Evolutionary conservation across 495 filamentous ascomycete genomes (phyloP).

Genomic region (Xylaria venustula): DNA sequence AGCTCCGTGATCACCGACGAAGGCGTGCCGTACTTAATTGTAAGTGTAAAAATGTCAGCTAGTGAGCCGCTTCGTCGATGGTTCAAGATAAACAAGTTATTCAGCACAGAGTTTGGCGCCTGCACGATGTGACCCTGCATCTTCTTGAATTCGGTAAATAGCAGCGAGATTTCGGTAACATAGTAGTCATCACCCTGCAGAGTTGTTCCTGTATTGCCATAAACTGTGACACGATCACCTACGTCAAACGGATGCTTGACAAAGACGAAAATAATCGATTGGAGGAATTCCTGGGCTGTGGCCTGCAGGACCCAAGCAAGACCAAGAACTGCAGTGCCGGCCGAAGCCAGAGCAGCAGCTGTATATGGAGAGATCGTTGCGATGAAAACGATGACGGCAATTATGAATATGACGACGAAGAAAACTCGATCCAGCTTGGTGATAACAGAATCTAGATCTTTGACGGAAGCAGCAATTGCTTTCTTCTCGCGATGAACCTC

Average conservation of each 20-base stretch:
- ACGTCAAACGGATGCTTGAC: constrained; percentile 98
- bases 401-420: constrained; percentile 77
- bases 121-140: constrained; percentile 96
- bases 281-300: constrained; percentile 89
- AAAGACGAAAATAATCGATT: constrained; percentile 92
- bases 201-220: constrained; percentile 78
- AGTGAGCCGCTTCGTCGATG: constrained; percentile 86
- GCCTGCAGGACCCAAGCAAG: constrained; percentile 89
- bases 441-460: constrained; percentile 95
- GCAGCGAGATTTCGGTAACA: constrained; percentile 89
- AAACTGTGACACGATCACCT: constrained; percentile 87
- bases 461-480: constrained; percentile 88
- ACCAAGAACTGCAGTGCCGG: constrained; percentile 80
- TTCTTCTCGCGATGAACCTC: constrained; percentile 95
- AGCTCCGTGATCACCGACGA: constrained; percentile 83
- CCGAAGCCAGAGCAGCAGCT: constrained; percentile 76
- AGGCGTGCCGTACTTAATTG: constrained; percentile 86
- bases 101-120: constrained; percentile 91
- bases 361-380: constrained; percentile 87
- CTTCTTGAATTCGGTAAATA: constrained; percentile 98
- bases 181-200: constrained; percentile 90
- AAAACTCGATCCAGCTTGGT: constrained; percentile 85
- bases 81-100: constrained; percentile 91
- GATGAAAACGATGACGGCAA: constrained; percentile 80
- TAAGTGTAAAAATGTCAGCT: constrained; percentile 81